Percentiles rank a stretch among this genome's conserved stretches.
Conservation (phyloP, 2,329 filamentous ascomycete genomes). For the Magnaporthiopsis rhizophila region DNA sequence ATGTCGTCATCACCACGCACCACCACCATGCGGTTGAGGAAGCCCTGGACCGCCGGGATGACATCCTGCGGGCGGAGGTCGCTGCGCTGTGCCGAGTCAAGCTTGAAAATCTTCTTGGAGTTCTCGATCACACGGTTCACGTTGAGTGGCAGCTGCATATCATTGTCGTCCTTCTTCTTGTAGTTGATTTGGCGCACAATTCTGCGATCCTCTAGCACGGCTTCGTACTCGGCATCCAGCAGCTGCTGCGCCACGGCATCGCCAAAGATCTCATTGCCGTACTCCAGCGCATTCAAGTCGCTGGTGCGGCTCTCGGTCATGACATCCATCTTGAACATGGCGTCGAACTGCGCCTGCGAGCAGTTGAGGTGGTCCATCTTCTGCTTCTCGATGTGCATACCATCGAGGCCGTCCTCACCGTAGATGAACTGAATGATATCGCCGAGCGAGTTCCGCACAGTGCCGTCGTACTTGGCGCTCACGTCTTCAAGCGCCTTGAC, state of each 20-base stretch:
- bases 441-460: slow-evolving; percentile 90
- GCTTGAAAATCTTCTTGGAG: slow-evolving; percentile 82
- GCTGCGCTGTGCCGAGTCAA: slow-evolving; percentile 77
- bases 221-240: slow-evolving; percentile 82
- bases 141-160: slow-evolving; percentile 89
- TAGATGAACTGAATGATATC: slow-evolving; percentile 97
- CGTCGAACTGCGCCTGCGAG: slow-evolving; percentile 68
- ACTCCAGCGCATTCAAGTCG: slow-evolving; percentile 69
- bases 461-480: slow-evolving; percentile 95
- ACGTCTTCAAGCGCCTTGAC: slow-evolving; percentile 98
- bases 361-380: slow-evolving; percentile 78
- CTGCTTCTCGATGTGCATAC: slow-evolving; percentile 88
- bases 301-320: slow-evolving; percentile 56
- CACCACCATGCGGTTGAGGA: slow-evolving; percentile 72
- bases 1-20: slow-evolving; percentile 79
- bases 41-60: slow-evolving; percentile 65
- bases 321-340: slow-evolving; percentile 78
- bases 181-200: slow-evolving; percentile 63
- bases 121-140: slow-evolving; percentile 84
- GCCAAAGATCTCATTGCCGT: slow-evolving; percentile 77
- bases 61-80: slow-evolving; percentile 85
- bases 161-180: slow-evolving; percentile 67
- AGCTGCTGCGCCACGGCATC: slow-evolving; percentile 81
- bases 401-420: slow-evolving; percentile 93
- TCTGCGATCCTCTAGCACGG: slow-evolving; percentile 64